Evolutionary conservation across 306 rosid species (phyloP), one percentile per base, ranked within the genome.

Genomic region (Fagus crenata): DNA sequence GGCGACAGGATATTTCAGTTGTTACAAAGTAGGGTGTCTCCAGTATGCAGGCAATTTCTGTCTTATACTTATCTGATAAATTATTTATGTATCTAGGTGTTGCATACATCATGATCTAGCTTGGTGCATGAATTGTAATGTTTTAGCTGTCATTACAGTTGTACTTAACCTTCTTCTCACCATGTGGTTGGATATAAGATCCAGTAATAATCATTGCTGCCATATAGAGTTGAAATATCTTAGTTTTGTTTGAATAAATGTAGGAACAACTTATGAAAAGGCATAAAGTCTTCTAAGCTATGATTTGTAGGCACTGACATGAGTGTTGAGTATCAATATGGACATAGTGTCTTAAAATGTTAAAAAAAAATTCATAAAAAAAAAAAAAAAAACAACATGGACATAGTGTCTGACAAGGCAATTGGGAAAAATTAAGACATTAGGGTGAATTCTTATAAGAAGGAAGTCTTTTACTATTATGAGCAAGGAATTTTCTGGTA

Each of bases 1-100:
- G 97, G 99, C 88, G 93, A 78, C 99, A 95, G 86, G 97, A 92
- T 86, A 91, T 95, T 85, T 97, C 99, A 75, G 97, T 95, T 81
- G 98, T 86, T 82, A 95, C 98, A 15, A 95, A 95, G 86, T 95
- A 14, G 97, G 97, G 87, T 90, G 83, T 92, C 99, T 82, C 95
- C 93, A 72, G 98, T 94, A 90, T 76, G 86, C 42, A 53, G 18
- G 75, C 81, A 40, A 35, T 64, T 79, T 55, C 73, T 32, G 49
- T 79, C 85, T 54, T 78, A 22, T 79, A 28, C 46, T 67, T 18
- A 51, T 81, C 37, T 73, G 53, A 69, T 43, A 43, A 35, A 60
- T 75, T 1, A 32, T 2, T 32, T 37, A 15, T 17, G 32, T 65
- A 37, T 40, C 28, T 33, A 13, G 6, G 43, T 14, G 58, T 61